Evolutionary conservation across 306 rosid species (phyloP), one percentile per base, ranked within the genome.

Genomic region (Lathyrus tuberosus): DNA sequence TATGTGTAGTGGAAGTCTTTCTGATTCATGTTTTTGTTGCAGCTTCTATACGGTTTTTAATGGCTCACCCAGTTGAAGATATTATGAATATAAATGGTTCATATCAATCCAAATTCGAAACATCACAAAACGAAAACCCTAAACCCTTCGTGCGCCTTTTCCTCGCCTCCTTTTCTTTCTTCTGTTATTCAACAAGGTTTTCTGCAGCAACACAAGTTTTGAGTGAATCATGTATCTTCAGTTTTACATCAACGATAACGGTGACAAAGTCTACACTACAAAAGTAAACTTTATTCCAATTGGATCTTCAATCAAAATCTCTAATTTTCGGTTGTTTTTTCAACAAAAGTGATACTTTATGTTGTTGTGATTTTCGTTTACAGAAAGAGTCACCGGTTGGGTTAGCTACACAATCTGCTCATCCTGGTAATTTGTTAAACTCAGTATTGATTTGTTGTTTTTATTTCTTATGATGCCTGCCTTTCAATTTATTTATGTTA

Each of bases 361-460:
- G 30, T 10, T 24, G 20, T 53, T 80, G 38, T 3, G 51, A 58
- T 67, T 69, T 4, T 75, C n/a, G 26, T 30, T 76, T 78, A 79
- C 86, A 92, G 98, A 92, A 86, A 74, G 96, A 92, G 75, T 72
- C 96, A 2, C 98, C 98, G n/a, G 44, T 84, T 6, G 95, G 96
- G 54, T 48, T 71, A 72, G 75, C 87, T 42, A 87, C 98, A 2
- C 81, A 84, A 62, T 92, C 98, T 69, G 98, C 98, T 51, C 96
- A 89, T 78, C 98, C 98, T 60, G 95, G 96, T 89, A 73, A 68
- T 47, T 52, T 62, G 33, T 57, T 75, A 37, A 41, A 8, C 52
- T 59, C n/a, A 6, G 17, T 35, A 0, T 20, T 5, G 13, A 31
- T 52, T 47, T 5, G 52, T 63, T 33, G 33, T 40, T 24, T 59